Base-by-base conservation (phyloP, 306 rosid genomes). In the Pueraria montana region DNA sequence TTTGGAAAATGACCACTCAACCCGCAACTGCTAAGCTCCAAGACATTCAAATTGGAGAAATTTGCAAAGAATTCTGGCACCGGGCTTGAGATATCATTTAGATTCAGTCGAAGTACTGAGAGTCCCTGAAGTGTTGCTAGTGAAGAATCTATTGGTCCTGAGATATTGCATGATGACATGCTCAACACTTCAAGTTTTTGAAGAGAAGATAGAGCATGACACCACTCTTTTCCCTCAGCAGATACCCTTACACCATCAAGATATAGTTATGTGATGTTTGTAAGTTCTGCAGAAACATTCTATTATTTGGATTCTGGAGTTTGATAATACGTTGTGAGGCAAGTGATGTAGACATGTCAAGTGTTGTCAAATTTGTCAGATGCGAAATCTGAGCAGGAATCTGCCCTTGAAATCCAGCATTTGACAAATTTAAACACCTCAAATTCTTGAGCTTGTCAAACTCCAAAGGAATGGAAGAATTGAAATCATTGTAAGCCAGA, bases 221-320 rank as follows among this genome's bases (percentile, higher is more conserved):
- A 30, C 95, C 94, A 91, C 5, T 87, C 72, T 4, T 55, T 48
- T 27, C 89, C 90, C 14, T 0, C n/a, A 1, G 83, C 88, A 11
- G 89, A 85, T 75, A 88, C 74, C 1, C 1, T 24, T 0, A 86
- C 83, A 63, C 89, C 87, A 86, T 89, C 92, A 0, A 93, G 83
- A 81, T 56, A 20, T 5, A 91, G 59, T 43, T 80, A 74, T 7
- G 1, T 5, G 24, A 93, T 75, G 40, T 78, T 11, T 0, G 76
- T 34, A 27, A 92, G 50, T 87, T 82, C 4, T 73, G 82, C 45
- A 87, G 10, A 26, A 87, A 21, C 61, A 50, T 4, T 36, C 14
- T 9, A 0, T 86, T 24, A 50, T 36, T 73, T 40, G 80, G 86
- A 8, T 16, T 85, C 67, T 83, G 70, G 5, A 85, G 86, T 32